Base-by-base conservation (phyloP, 2,329 filamentous ascomycete genomes). In the Cladosporium halotolerans region DNA sequence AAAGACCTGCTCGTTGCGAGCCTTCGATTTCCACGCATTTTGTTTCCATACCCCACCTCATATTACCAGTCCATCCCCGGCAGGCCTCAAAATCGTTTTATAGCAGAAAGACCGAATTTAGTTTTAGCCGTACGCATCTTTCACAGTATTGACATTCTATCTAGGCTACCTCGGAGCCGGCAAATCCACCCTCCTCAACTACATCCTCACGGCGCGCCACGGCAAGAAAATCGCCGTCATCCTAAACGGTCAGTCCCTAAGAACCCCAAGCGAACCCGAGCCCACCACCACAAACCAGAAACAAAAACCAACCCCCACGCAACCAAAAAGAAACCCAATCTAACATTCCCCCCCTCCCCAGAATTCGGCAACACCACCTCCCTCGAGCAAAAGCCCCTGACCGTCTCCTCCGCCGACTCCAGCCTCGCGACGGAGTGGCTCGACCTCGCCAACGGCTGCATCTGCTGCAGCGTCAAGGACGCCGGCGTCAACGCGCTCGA, bases 141-240 rank as follows among this genome's bases (percentile, higher is more conserved):
- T 31, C 9, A 39, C 4, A 6, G 4, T 28, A 28, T 7, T 28
- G 4, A 28, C 4, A 7, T 5, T 5, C 5, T 28, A 5, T 28
- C 6, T 58, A 93, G 89, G 93, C 3, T 99, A 99, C 66, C 80
- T 99, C 3, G 93, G 93, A 14, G 89, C 93, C 8, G 93, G 93
- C 14, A 99, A 99, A 72, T 97, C 92, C 0, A 97, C 92, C 0
- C 73, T 97, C 31, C 76, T 99, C 55, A 97, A 99, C 70, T 96
- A 97, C 69, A 97, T 99, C 57, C 76, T 99, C 49, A 95, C 87
- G 28, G 90, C 91, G 54, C 85, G 92, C 57, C 93, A 99, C 78
- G 92, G 92, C 69, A 97, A 97, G 78, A 96, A 90, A 66, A 93
- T 99, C 69, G 93, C 93, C 9, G 93, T 99, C 11, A 97, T 99